These are phyloP conservation scores for Helianthus annuus DNA, from an alignment of 129 eudicot species.

Conservation along the genomic window DNA sequence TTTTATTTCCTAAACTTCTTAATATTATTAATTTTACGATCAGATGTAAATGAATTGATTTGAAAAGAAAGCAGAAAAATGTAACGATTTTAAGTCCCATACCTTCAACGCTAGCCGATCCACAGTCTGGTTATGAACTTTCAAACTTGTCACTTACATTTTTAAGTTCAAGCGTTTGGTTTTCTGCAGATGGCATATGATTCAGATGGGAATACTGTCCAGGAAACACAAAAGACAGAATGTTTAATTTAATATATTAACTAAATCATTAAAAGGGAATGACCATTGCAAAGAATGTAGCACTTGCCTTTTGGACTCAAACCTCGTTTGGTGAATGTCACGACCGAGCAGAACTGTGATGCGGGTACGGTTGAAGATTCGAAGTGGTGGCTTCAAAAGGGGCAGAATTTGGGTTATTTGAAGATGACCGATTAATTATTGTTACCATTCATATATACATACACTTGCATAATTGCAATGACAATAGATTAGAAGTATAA, in stretches of 20 bases:
- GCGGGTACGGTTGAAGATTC: constrained; percentile 36
- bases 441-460: constrained; percentile 32
- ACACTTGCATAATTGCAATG: constrained; percentile 21
- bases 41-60: too few species aligned
- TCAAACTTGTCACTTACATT: constrained; percentile 81
- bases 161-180: constrained; percentile 64
- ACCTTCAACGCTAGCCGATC: constrained; percentile 95
- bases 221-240: constrained; percentile 8
- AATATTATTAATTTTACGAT: too few species aligned
- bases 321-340: constrained; percentile 55
- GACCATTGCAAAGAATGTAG: neutral
- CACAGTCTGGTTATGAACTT: constrained; percentile 88
- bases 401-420: constrained; percentile 27
- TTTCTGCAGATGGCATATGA: constrained; percentile 78
- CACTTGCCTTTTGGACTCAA: constrained; percentile 65
- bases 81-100: neutral
- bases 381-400: constrained; percentile 28
- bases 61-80: neutral
- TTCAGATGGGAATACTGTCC: constrained; percentile 88
- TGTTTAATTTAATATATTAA: neutral
- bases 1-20: too few species aligned
- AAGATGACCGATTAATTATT: constrained; percentile 25
- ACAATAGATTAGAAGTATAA: constrained; percentile 6
- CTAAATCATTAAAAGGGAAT: neutral
- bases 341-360: constrained; percentile 38